Evolutionary conservation across 1,139 yeast genomes (phyloP).

Genomic region (Geotrichum reessii): DNA sequence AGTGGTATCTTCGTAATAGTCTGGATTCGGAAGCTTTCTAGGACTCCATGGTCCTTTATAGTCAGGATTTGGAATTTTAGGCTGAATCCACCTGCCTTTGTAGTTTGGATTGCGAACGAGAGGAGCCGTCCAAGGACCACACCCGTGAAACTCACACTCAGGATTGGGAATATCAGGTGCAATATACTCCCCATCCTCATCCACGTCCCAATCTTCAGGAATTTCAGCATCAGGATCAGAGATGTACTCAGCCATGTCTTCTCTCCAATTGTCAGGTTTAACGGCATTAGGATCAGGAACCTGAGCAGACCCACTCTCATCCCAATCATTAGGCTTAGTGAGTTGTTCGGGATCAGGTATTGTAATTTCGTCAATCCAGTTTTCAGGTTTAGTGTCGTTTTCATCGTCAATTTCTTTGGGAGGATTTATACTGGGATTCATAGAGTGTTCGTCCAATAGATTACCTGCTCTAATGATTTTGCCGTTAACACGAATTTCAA

Average conservation of each 20-base stretch:
- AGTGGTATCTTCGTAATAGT: conserved; percentile 50
- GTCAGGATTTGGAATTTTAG: conserved; percentile 61
- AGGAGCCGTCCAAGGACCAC: conserved; percentile 73
- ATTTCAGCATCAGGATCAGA: conserved; percentile 58
- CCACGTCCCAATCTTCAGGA: conserved; percentile 82
- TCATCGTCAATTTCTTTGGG: conserved; percentile 58
- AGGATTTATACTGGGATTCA: conserved; percentile 61
- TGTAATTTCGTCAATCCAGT: conserved; percentile 67
- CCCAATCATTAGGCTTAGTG: conserved; percentile 77
- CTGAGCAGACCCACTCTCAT: conserved; percentile 53
- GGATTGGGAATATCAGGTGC: conserved; percentile 71
- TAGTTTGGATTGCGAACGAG: conserved; percentile 59
- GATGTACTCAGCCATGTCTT: conserved; percentile 50
- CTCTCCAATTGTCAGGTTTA: conserved; percentile 80
- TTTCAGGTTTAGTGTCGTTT: conserved; percentile 60
- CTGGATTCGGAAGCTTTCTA: conserved; percentile 59
- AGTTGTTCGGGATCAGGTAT: conserved; percentile 63
- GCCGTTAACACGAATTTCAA: conserved; percentile 80
- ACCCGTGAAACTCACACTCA: conserved; percentile 60
- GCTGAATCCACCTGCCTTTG: conserved; percentile 74
- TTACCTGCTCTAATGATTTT: conserved; percentile 65
- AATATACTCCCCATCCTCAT: conserved; percentile 78
- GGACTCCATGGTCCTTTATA: conserved; percentile 82
- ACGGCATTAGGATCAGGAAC: conserved; percentile 61
- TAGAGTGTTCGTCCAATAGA: conserved; percentile 47